Base-by-base conservation (phyloP, 192 early-diverging fungal species). In the Backusella australiensis region DNA sequence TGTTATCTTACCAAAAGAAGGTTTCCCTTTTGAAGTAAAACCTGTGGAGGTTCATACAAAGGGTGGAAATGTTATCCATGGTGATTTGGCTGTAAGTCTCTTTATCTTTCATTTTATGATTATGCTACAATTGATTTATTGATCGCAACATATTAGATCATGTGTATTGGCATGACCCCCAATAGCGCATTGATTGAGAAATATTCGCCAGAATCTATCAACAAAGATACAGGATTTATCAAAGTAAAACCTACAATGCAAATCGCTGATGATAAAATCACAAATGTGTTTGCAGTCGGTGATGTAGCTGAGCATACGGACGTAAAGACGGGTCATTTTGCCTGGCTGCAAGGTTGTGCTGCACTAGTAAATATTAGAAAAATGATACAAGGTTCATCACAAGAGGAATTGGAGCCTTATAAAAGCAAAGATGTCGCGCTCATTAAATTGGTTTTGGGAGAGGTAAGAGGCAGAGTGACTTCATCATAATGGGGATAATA, bases 211-310 rank as follows among this genome's bases (percentile, higher is more conserved):
- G 75, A 83, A 12, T 80, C 87, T 1, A 83, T 91, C 35, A 84
- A 93, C 72, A 76, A 84, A 67, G 77, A 75, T 21, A 86, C 85
- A 6, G 84, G 84, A 15, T 88, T 91, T 74, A 85, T 96, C 78
- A 83, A 84, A 9, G 90, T 91, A 39, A 81, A 77, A 39, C 84
- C 86, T 21, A 93, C 93, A 1, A 84, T 94, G 63, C 95, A 96
- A 77, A 75, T 95, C 2, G 81, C 79, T 32, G 85, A 89, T 53
- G 69, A 72, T 8, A 26, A 67, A 4, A 87, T 86, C 77, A 81
- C 88, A 5, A 80, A 94, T 78, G 90, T 96, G 34, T 96, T 90
- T 75, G 90, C 92, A 8, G 80, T 86, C 32, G 94, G 94, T 19
- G 94, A 96, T 77, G 90, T 93, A 14, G 83, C 82, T 52, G 82